Base-by-base conservation (phyloP, 441 rosid species). In the Heliophila coronopifolia region DNA sequence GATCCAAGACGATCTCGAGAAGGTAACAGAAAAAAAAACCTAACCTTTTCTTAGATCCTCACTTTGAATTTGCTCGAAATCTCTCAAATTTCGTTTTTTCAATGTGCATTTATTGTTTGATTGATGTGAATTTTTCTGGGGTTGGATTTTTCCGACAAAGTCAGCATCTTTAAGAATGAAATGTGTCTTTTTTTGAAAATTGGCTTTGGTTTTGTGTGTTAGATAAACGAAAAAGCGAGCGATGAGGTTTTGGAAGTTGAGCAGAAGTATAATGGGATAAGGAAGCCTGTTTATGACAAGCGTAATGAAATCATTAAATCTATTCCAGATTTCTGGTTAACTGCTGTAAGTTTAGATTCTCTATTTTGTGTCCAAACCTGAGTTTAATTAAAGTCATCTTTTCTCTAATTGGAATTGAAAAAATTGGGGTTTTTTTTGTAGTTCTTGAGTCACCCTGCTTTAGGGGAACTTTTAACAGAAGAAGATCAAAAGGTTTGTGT, bases 171-270 rank as follows among this genome's bases (percentile, higher is more conserved):
- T 45, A 25, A 5, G 11, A 6, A 0, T 46, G 54, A 47, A 31
- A 36, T 47, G 47, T 46, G 39, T n/a, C 36, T 23, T 19, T 34
- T 44, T 42, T 6, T 7, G n/a, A n/a, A n/a, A n/a, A n/a, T n/a
- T n/a, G n/a, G n/a, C 23, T 20, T 20, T 20, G 23, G 23, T 20
- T 60, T 10, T 34, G 6, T 31, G 40, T 19, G 20, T 73, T 67
- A 91, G 98, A 83, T 92, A 35, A 88, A 88, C 39, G 96, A 88
- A 56, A 92, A 92, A 73, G 98, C 95, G 0, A 88, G 95, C 48
- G 95, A 88, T 54, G 83, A 87, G 57, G 91, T 92, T 23, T 73
- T 92, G 76, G 95, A 85, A 66, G 87, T 92, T 60, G 98, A 92
- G 70, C 98, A 88, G 73, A 88, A 85, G 52, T 92, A 79, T 42